phyloP scores from a whole-genome alignment of 495 filamentous ascomycete genomes.

The Tetracladium setigerum region DNA sequence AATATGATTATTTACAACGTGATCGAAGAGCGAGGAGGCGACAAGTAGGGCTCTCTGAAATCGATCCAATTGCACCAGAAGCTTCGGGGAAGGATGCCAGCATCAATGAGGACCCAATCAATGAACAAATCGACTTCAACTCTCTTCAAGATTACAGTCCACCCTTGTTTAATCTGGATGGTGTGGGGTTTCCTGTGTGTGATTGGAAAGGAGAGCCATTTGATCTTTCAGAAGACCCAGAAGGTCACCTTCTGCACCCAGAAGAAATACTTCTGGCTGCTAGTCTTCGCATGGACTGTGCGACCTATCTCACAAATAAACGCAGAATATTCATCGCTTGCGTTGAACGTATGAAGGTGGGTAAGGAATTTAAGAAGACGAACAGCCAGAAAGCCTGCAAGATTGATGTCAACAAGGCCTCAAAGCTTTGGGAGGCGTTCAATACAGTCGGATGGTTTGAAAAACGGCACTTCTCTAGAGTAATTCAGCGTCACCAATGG shows the following conservation, averaged over 20 bases:
- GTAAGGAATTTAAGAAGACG: conserved; percentile 87
- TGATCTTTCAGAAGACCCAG: conserved; percentile 69
- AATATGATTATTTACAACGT: conserved; percentile 1
- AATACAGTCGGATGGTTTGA: conserved; percentile 83
- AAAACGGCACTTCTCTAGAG: no score
- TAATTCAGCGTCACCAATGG: no score
- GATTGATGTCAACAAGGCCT: conserved; percentile 95
- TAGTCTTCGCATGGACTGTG: conserved; percentile 72
- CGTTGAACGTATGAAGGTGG: conserved; percentile 52
- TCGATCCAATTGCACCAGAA: background rate
- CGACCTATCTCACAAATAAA: conserved; percentile 87
- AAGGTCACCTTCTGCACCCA: conserved; percentile 63
- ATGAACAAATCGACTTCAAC: no score
- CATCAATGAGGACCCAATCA: no score
- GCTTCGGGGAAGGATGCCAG: no score
- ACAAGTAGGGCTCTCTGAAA: background rate
- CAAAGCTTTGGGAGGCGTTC: conserved; percentile 83
- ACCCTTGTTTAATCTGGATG: no score
- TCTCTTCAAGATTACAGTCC: no score
- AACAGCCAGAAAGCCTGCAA: conserved; percentile 90
- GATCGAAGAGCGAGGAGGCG: background rate
- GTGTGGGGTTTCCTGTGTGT: no score
- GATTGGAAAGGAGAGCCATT: conserved; percentile 80
- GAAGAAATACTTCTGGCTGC: conserved; percentile 70
- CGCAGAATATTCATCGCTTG: conserved; percentile 77